Conservation (phyloP, 306 rosid genomes). For the Vachellia pachyceras region DNA sequence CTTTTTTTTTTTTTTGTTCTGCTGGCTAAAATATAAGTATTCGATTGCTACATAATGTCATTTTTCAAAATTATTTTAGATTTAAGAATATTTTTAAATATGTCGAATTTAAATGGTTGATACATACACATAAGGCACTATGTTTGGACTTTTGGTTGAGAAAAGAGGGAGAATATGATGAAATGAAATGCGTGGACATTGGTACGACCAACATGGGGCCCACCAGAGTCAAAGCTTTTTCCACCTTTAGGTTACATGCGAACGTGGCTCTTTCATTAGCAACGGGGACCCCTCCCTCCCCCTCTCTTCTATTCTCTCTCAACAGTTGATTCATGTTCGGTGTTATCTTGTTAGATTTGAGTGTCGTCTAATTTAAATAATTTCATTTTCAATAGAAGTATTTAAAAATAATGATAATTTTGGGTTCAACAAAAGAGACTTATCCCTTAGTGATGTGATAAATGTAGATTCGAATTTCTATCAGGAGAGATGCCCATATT, state of each 20-base stretch:
- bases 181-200: conserved; percentile 1
- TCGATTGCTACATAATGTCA: neutral
- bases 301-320: neutral
- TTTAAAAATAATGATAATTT: too few species aligned
- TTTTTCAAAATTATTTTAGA: too few species aligned
- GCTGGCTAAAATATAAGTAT: neutral
- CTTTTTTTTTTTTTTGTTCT: neutral
- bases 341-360: too few species aligned
- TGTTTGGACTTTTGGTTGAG: neutral
- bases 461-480: too few species aligned
- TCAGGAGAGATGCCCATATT: too few species aligned
- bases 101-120: neutral
- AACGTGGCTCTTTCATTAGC: conserved; percentile 66
- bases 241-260: conserved; percentile 74
- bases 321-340: too few species aligned
- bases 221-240: conserved; percentile 55
- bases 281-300: neutral
- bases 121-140: too few species aligned
- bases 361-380: too few species aligned
- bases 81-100: too few species aligned
- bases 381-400: too few species aligned
- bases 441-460: too few species aligned
- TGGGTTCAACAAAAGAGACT: too few species aligned
- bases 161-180: neutral
- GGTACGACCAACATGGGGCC: conserved; percentile 63